phyloP scores from a whole-genome alignment of 73 alveolate genomes.

The Tetrahymena borealis region DNA sequence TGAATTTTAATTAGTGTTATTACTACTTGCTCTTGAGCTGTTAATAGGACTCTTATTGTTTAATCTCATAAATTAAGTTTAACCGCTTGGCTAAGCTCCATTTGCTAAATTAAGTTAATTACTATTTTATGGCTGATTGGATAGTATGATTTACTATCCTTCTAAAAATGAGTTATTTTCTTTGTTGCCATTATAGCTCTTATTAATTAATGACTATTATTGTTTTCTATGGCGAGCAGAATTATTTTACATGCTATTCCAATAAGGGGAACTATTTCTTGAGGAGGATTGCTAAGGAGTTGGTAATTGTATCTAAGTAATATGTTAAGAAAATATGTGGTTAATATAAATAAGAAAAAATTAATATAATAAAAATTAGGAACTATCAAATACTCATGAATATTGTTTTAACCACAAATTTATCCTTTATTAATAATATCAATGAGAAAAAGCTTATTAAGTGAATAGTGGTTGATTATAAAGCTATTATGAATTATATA shows the following conservation, averaged over 20 bases:
- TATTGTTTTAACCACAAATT: too few species aligned
- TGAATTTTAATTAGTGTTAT: too few species aligned
- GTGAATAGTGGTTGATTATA: too few species aligned
- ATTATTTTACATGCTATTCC: background rate
- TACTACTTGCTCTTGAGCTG: background rate
- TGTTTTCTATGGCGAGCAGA: background rate
- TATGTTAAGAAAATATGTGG: background rate
- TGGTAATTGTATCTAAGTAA: background rate
- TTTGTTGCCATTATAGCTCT: background rate
- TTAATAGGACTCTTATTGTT: background rate
- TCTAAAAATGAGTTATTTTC: background rate
- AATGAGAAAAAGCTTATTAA: too few species aligned
- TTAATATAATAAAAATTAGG: background rate
- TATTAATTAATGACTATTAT: background rate
- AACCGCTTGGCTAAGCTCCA: background rate
- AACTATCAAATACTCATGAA: too few species aligned
- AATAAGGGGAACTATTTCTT: background rate
- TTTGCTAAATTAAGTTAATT: background rate
- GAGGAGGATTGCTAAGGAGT: background rate
- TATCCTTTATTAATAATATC: too few species aligned
- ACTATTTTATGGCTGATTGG: background rate
- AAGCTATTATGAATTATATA: too few species aligned
- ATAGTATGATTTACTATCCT: background rate
- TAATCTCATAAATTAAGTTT: background rate
- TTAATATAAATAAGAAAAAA: background rate